Conservation (phyloP, 1,284 basidiomycete genomes). For the Trametes polyzona region DNA sequence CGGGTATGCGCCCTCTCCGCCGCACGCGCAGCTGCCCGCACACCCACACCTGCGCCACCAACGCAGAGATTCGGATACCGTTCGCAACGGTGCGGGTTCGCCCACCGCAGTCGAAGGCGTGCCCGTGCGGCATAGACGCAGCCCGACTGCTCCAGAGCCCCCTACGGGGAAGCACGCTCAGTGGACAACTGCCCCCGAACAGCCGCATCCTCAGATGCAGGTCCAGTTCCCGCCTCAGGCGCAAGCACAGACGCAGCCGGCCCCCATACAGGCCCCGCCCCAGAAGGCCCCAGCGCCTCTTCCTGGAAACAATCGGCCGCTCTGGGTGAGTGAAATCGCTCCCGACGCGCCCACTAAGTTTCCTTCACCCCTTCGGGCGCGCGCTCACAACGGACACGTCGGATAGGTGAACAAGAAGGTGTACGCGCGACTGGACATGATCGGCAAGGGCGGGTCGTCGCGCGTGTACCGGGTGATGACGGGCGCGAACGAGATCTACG, state of each 20-base stretch:
- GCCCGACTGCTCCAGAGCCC: constrained; percentile 66
- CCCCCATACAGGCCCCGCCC: constrained; percentile 15
- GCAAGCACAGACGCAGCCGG: not conserved
- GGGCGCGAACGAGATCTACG: constrained; percentile 76
- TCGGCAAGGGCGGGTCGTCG: constrained; percentile 93
- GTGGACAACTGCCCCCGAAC: constrained; percentile 13
- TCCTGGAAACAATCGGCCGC: not conserved
- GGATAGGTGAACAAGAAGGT: constrained; percentile 76
- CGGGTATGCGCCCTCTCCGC: constrained; percentile 37
- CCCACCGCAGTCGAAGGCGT: constrained; percentile 45
- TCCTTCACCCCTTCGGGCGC: constrained; percentile 34
- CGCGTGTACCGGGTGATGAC: constrained; percentile 90
- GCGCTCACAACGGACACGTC: constrained; percentile 25
- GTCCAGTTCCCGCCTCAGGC: not conserved
- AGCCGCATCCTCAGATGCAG: constrained; percentile 15
- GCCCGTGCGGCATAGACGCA: constrained; percentile 49
- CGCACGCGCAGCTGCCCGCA: constrained; percentile 36
- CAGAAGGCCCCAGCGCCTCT: not conserved
- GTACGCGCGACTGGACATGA: constrained; percentile 83
- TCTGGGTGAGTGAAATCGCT: constrained; percentile 1
- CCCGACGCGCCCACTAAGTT: not conserved
- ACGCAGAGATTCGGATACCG: constrained; percentile 74
- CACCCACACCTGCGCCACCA: constrained; percentile 47
- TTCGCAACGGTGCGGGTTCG: constrained; percentile 43
- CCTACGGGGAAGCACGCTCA: constrained; percentile 34